phyloP scores from a whole-genome alignment of 495 filamentous ascomycete species.

The Penicillium fimorum region DNA sequence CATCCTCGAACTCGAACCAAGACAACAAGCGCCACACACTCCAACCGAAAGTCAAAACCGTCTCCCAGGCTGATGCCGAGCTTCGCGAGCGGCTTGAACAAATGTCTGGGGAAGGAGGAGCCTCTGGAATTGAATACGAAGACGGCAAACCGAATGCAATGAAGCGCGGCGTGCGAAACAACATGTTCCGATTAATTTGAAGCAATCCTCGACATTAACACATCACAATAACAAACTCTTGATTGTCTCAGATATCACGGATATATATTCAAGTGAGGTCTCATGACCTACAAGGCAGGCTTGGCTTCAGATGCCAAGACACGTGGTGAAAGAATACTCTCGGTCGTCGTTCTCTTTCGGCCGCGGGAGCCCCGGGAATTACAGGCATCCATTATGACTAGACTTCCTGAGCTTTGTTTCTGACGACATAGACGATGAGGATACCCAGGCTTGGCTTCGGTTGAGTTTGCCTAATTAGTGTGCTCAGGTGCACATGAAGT shows the following conservation, averaged over 20 bases:
- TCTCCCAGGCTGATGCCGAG: constrained; percentile 66
- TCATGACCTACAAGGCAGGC: background rate
- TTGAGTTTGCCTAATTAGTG: background rate
- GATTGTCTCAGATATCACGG: background rate
- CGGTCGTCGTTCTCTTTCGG: background rate
- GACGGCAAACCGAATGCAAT: constrained; percentile 71
- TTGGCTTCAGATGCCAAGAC: constrained; percentile 1
- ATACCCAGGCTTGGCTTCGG: background rate
- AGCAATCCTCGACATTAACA: background rate
- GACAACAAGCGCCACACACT: constrained; percentile 6
- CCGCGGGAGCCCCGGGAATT: background rate
- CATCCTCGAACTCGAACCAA: constrained; percentile 2
- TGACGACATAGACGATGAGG: background rate
- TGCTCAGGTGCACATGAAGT: background rate
- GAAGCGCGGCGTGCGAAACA: constrained; percentile 74
- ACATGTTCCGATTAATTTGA: constrained; percentile 74
- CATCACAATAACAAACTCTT: background rate
- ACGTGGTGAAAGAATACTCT: background rate
- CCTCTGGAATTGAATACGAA: constrained; percentile 75
- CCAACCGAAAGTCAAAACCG: constrained; percentile 42
- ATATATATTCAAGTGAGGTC: background rate
- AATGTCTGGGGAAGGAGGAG: constrained; percentile 72
- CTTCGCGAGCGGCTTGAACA: constrained; percentile 63
- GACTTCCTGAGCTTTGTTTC: background rate
- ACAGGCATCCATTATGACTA: background rate